Base-by-base conservation (phyloP, 257 asterid species). In the Solanum dulcamara region DNA sequence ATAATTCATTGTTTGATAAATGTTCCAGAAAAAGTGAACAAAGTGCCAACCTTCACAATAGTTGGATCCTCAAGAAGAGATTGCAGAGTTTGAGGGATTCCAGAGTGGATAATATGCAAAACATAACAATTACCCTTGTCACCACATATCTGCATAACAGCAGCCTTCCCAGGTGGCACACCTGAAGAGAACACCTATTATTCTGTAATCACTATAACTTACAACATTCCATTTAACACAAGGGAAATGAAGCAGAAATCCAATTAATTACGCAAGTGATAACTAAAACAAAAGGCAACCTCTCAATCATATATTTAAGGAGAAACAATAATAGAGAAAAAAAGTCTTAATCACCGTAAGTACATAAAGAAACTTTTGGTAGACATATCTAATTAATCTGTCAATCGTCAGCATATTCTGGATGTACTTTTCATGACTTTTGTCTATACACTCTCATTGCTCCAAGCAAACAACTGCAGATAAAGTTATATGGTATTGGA, bases 91-190 rank as follows among this genome's bases (percentile, higher is more conserved):
- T 90, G 90, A 66, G 99, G 92, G 80, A 96, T 93, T 88, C 96
- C 97, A 42, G 98, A 90, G 86, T 93, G 96, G 87, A 89, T 59
- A 72, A 96, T 90, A 91, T 96, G 99, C 91, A 96, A 46, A 51
- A 96, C 95, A 88, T 92, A 89, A 86, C 99, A 96, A 80, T 82
- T 64, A 80, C 66, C 86, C 68, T 85, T 90, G 81, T 91, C 97
- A 57, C 93, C 97, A 72, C 98, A 96, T 87, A 96, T 93, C 89
- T 96, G 98, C 94, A 96, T 86, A 77, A 94, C 98, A 64, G 99
- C 98, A 50, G 94, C 95, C 89, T 94, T 93, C 88, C 98, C 95
- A 71, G 96, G 96, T 50, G 96, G 82, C 70, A 88, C 93, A 75
- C 99, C 99, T 96, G 89, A 89, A 85, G 37, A 88, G 40, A 81